These are phyloP conservation scores for Ceratocystis variospora DNA, from an alignment of 2,329 filamentous ascomycete genomes.

Conservation along the genomic window DNA sequence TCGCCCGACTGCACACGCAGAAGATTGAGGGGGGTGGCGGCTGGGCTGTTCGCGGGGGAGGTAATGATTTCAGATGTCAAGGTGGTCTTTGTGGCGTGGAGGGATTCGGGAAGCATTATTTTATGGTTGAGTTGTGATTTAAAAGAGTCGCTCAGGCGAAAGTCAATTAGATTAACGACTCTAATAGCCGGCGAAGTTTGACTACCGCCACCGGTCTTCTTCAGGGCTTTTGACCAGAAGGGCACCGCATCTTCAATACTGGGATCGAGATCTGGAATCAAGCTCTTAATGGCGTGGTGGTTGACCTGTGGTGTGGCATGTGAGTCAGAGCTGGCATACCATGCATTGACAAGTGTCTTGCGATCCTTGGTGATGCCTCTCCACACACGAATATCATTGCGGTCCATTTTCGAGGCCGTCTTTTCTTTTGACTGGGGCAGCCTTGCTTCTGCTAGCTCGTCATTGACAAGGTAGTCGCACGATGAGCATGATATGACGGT, in stretches of 20 bases:
- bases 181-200: not conserved
- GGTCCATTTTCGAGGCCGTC: not conserved
- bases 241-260: constrained; percentile 47
- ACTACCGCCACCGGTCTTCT: not conserved
- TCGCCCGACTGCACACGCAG: constrained; percentile 55
- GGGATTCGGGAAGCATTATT: not conserved
- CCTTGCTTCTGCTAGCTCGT: constrained; percentile 56
- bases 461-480: constrained; percentile 71
- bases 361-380: constrained; percentile 54
- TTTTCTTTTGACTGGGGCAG: not conserved
- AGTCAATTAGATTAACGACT: constrained; percentile 29
- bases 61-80: not conserved
- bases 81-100: not conserved
- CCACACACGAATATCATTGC: constrained; percentile 32
- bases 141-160: constrained; percentile 18
- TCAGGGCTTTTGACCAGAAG: constrained; percentile 36
- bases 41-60: not conserved
- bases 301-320: constrained; percentile 30
- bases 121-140: not conserved
- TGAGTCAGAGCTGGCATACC: constrained; percentile 37
- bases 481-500: constrained; percentile 58
- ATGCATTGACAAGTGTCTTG: constrained; percentile 54
- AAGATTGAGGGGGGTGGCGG: constrained; percentile 37
- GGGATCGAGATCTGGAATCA: constrained; percentile 55
- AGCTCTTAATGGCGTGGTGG: constrained; percentile 47